Base-by-base conservation (phyloP, 768 basidiomycete species). In the Kwoniella dendrophila region DNA sequence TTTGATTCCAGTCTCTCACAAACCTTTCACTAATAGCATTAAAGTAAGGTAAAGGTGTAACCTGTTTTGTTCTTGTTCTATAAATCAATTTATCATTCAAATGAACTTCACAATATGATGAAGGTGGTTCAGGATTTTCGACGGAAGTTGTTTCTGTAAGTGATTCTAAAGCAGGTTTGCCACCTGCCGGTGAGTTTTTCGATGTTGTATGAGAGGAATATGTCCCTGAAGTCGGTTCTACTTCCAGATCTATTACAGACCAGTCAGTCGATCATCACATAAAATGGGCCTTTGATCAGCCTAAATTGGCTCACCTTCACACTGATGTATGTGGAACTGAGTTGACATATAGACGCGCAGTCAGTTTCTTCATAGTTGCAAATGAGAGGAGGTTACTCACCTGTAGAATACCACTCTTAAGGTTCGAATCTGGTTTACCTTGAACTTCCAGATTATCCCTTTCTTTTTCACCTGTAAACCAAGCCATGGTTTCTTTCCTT, bases 1-100 rank as follows among this genome's bases (percentile, higher is more conserved):
- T 74, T 48, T 65, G 64, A 20, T 66, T 73, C 76, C 76, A 79
- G 66, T 80, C 78, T 27, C 75, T 45, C 22, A 80, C 64, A 57
- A 80, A 80, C 48, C 79, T 41, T 56, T 80, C 79, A 29, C 70
- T 68, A 2, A 72, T 63, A 0, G 79, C 79, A 43, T 80, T 80
- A 62, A 73, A 74, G 59, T 79, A 80, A 1, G 79, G 79, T 6
- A 72, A 22, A 1, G 75, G 72, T 0, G 74, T 73, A 44, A 76
- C 67, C 56, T 78, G 72, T 55, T 80, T 80, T 11, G 79, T 77
- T 30, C 79, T 33, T 2, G 78, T 78, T 2, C 77, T 65, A 38
- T 73, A 80, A 2, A 78, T 65, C 27, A 80, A 64, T 27, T 70
- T 63, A 27, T 79, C 79, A 47, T 80, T 80, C 27, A 80, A 64